These are phyloP conservation scores for Blastocystis hominis DNA, from an alignment of 352 stramenopile species.

Conservation along the genomic window DNA sequence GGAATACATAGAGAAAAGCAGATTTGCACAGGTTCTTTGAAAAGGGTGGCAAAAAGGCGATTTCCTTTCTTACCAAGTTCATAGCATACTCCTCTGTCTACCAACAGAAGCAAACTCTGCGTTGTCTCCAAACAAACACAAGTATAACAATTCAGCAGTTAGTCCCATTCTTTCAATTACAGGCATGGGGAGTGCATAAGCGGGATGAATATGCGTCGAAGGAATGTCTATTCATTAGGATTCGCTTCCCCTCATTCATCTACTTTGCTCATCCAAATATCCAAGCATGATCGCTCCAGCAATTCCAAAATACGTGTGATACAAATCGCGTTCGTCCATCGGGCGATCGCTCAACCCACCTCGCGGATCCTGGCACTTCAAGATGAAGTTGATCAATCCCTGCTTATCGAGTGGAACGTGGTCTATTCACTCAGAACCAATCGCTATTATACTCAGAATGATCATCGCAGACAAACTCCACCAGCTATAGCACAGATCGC, in stretches of 20 bases:
- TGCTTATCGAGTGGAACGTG: slow-evolving; percentile 77
- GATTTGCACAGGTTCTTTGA: not conserved
- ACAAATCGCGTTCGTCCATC: slow-evolving; percentile 88
- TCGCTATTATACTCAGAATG: slow-evolving; percentile 71
- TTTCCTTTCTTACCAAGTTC: not conserved
- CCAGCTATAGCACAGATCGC: slow-evolving; percentile 98
- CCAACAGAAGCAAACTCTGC: too few relatives aligned
- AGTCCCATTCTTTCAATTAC: slow-evolving; percentile 77
- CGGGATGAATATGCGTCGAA: slow-evolving; percentile 74
- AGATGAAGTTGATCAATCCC: slow-evolving; percentile 81
- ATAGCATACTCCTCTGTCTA: not conserved
- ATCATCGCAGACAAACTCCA: slow-evolving; percentile 93
- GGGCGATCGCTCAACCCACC: slow-evolving; percentile 93
- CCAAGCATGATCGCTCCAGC: slow-evolving; percentile 82
- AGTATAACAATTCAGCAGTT: not conserved
- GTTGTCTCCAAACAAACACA: not conserved
- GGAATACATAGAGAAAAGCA: not conserved
- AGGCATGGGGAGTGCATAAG: slow-evolving; percentile 84
- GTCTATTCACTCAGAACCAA: not conserved
- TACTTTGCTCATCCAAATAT: slow-evolving; percentile 69
- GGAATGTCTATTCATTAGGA: not conserved
- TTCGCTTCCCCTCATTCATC: not conserved
- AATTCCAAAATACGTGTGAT: slow-evolving; percentile 97
- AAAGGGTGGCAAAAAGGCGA: not conserved
- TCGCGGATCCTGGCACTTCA: slow-evolving; percentile 90